Evolutionary conservation across 345 rosid genomes (phyloP).

Genomic region (Passiflora organensis): DNA sequence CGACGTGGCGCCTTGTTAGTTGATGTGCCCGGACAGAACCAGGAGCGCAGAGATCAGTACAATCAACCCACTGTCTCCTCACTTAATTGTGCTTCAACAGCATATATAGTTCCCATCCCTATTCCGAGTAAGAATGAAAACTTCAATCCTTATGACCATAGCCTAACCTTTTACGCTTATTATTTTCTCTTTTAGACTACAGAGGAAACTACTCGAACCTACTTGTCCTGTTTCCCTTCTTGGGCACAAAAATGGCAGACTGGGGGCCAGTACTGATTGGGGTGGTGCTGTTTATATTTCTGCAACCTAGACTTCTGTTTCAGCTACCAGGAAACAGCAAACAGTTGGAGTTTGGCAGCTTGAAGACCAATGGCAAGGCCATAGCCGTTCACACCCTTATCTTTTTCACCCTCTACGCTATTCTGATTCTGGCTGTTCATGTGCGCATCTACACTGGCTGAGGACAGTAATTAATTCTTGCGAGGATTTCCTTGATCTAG

Average conservation of each 20-base stretch:
- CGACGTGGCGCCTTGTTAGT: background rate
- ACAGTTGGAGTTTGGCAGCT: constrained; percentile 57
- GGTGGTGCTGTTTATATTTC: constrained; percentile 70
- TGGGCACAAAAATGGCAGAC: constrained; percentile 54
- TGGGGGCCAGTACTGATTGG: constrained; percentile 94
- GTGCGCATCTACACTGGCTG: constrained; percentile 87
- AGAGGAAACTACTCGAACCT: no score
- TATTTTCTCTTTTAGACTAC: background rate
- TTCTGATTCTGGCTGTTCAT: constrained; percentile 67
- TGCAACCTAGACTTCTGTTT: constrained; percentile 80
- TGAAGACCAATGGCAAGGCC: constrained; percentile 94
- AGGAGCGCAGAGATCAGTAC: background rate
- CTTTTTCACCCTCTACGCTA: constrained; percentile 74
- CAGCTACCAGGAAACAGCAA: constrained; percentile 65
- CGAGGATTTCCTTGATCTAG: background rate
- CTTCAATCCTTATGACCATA: background rate
- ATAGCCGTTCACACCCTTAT: constrained; percentile 76
- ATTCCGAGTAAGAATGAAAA: no score
- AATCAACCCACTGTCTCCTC: background rate
- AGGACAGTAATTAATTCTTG: constrained; percentile 8
- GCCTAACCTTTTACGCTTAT: background rate
- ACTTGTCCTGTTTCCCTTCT: background rate
- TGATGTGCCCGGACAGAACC: no score
- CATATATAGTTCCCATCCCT: background rate
- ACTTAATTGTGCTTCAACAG: background rate